A percentile compares a stretch with the other conserved stretches of the same genome.
These are phyloP conservation scores for Cryptococcus maquisensis DNA, from an alignment of 1,284 basidiomycete genomes.

Conservation along the genomic window DNA sequence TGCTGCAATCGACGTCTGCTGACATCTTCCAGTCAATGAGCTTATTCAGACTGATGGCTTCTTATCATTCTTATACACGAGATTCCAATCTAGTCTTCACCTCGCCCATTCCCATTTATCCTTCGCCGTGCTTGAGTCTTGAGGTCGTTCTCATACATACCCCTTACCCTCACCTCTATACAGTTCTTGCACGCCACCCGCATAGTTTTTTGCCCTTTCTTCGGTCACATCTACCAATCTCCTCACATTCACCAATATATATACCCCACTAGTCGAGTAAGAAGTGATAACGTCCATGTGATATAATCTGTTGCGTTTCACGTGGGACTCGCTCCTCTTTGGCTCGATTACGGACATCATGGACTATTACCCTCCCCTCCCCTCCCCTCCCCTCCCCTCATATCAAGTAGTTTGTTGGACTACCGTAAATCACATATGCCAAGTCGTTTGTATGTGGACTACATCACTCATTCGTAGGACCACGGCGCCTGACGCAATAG, in stretches of 20 bases:
- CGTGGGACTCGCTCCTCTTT: too few species aligned
- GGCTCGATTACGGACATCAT: too few species aligned
- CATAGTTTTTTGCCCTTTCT: background rate
- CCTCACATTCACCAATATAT: background rate
- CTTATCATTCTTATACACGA: background rate
- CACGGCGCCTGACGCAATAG: too few species aligned
- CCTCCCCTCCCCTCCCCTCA: too few species aligned
- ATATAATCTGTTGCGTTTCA: conserved; percentile 1
- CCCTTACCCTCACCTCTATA: background rate
- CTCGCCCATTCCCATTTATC: background rate
- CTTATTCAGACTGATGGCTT: background rate
- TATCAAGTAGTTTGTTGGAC: too few species aligned
- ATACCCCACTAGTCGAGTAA: background rate
- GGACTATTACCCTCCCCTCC: too few species aligned
- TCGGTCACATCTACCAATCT: background rate
- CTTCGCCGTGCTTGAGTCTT: conserved; percentile 1
- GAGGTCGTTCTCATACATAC: background rate
- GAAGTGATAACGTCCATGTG: conserved; percentile 3
- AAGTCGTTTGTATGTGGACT: too few species aligned
- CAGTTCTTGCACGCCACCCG: background rate
- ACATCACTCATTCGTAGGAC: too few species aligned
- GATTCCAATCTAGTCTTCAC: background rate
- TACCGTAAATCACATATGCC: too few species aligned
- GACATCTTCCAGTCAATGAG: background rate
- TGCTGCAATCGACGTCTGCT: too few species aligned